Base-by-base conservation (phyloP, 345 rosid genomes). In the Eucalyptus erythrocorys region DNA sequence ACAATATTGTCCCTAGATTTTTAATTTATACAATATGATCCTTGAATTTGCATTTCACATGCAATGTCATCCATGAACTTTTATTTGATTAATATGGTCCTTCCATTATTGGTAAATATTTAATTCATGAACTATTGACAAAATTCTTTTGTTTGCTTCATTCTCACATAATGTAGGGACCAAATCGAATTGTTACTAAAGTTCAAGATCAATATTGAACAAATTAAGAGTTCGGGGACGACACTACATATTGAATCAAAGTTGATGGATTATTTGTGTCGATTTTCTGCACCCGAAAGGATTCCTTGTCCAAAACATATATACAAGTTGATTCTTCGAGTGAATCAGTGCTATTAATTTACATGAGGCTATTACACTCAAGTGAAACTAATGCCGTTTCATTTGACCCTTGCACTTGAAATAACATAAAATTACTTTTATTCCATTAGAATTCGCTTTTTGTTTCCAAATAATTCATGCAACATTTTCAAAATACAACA, bases 201-300 rank as follows among this genome's bases (percentile, higher is more conserved):
- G 1, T 21, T 76, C 14, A 37, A 10, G 13, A 6, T 19, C 2
- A 21, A 71, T 21, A 71, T 37, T 19, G 1, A 71, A 71, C 2
- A 71, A 37, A 71, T 71, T 21, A 19, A 37, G 5, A 71, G 8
- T 19, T 71, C 1, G 21, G 0, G 7, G 2, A 19, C 7, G 4
- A 71, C 4, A 71, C 4, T 37, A 1, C 14, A 10, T 7, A 3
- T 37, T 76, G 1, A 5, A 76, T 6, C 8, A 37, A 37, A 37
- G 1, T 76, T 37, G 1, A 5, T 5, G 12, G 1, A 37, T 12
- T 4, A 68, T 17, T 9, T 68, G 7, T 68, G 13, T 3, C 13
- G 0, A 34, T 68, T 34, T 68, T 2, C 4, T 3, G 3, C 24
- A 16, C 11, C 32, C 32, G 2, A 32, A 8, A 32, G 7, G 7